phyloP scores from a whole-genome alignment of 176 grass and related monocot species.

The Pharus latifolius region DNA sequence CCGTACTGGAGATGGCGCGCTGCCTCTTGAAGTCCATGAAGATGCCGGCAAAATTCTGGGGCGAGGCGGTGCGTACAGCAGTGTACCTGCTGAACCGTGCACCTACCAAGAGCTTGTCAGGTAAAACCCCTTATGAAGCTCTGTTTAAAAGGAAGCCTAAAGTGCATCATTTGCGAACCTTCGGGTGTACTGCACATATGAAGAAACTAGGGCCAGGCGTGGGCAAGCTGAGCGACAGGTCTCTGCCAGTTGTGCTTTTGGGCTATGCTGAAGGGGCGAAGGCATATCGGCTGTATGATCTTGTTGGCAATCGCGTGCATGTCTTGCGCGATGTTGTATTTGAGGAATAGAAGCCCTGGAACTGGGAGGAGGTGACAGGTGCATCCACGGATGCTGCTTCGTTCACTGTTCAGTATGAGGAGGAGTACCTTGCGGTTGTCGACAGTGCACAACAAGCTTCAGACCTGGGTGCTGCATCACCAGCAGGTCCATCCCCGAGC shows the following conservation, averaged over 20 bases:
- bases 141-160: not conserved
- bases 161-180: not conserved
- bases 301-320: not conserved
- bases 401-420: too few species aligned
- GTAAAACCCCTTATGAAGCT: not conserved
- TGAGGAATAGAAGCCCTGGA: not conserved
- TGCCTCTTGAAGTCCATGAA: not conserved
- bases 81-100: not conserved
- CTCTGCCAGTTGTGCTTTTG: not conserved
- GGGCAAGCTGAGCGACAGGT: not conserved
- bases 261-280: not conserved
- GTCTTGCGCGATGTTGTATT: not conserved
- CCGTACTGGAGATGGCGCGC: not conserved
- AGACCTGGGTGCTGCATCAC: too few species aligned
- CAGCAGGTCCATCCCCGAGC: too few species aligned
- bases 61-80: not conserved
- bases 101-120: not conserved
- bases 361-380: too few species aligned
- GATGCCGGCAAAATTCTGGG: not conserved
- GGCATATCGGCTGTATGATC: not conserved
- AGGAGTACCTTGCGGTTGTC: too few species aligned
- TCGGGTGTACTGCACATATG: not conserved
- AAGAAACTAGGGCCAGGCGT: not conserved
- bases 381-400: too few species aligned
- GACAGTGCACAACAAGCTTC: too few species aligned